Evolutionary conservation across 192 early-diverging fungal genomes (phyloP).

Genomic region (Coemansia sp.): DNA sequence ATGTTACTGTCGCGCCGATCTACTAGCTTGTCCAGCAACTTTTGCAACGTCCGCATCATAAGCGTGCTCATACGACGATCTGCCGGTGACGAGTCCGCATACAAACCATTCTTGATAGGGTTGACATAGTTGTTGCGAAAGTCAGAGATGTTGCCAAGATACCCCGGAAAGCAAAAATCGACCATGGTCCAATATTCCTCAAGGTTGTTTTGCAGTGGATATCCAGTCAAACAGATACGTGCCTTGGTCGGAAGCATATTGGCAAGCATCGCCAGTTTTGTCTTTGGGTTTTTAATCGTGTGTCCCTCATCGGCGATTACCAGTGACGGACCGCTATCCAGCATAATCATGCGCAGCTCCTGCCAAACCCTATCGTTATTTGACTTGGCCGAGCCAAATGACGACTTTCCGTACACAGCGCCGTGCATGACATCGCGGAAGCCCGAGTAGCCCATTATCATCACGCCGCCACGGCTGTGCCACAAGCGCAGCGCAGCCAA

Average conservation of each 20-base stretch:
- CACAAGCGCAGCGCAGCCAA: slow-evolving; percentile 52
- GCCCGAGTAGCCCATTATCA: slow-evolving; percentile 64
- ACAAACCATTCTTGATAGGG: slow-evolving; percentile 62
- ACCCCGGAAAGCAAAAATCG: slow-evolving; percentile 66
- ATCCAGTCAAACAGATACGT: slow-evolving; percentile 76
- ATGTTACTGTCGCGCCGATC: slow-evolving; percentile 55
- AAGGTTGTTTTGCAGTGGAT: slow-evolving; percentile 81
- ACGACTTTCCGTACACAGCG: background rate
- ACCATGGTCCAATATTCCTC: slow-evolving; percentile 80
- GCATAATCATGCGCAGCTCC: slow-evolving; percentile 34
- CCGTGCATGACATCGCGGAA: slow-evolving; percentile 55
- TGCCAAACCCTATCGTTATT: background rate
- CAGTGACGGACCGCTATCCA: slow-evolving; percentile 67
- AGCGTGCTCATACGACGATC: slow-evolving; percentile 18
- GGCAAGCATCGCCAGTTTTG: slow-evolving; percentile 21
- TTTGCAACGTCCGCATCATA: slow-evolving; percentile 58
- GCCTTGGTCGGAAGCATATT: slow-evolving; percentile 54
- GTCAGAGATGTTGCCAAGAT: slow-evolving; percentile 55
- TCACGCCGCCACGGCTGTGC: slow-evolving; percentile 62
- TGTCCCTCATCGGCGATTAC: slow-evolving; percentile 85
- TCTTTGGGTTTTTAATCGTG: slow-evolving; percentile 58
- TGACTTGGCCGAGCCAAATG: background rate
- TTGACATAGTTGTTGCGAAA: slow-evolving; percentile 61
- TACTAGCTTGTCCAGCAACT: slow-evolving; percentile 64
- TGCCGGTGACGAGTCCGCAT: slow-evolving; percentile 45